Percentiles rank a stretch among this genome's conserved stretches.
Conservation (phyloP, 2,329 filamentous ascomycete genomes). For the Cadophora malorum region DNA sequence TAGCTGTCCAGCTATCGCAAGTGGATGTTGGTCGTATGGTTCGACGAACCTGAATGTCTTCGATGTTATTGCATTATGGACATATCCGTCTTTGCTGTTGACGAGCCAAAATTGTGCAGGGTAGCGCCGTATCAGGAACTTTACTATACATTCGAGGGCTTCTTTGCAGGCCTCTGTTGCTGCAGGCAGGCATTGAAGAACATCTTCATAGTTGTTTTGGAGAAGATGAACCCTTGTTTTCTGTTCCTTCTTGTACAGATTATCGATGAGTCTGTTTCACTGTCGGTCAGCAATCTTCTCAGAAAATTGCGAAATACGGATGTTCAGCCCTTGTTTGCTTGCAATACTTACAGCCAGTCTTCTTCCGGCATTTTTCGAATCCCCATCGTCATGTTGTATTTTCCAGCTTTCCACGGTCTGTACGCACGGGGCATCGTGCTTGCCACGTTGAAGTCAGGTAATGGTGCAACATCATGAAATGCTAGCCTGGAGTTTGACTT, state of each 20-base stretch:
- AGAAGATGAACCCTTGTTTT: conserved; percentile 50
- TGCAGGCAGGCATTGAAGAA: conserved; percentile 52
- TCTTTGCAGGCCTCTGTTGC: conserved; percentile 53
- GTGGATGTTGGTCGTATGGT: conserved; percentile 47
- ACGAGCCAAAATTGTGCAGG: conserved; percentile 49
- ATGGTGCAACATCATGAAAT: conserved; percentile 24
- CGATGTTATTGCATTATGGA: conserved; percentile 51
- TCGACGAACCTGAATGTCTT: conserved; percentile 49
- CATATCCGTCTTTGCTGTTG: conserved; percentile 35
- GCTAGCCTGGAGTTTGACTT: conserved; percentile 23
- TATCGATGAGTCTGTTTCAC: conserved; percentile 46
- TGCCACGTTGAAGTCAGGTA: conserved; percentile 27
- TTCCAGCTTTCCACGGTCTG: conserved; percentile 37
- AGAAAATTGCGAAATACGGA: no score
- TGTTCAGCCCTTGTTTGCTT: neutral
- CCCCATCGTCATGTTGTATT: conserved; percentile 42
- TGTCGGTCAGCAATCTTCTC: neutral
- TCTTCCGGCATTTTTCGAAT: conserved; percentile 39
- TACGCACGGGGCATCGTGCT: conserved; percentile 31
- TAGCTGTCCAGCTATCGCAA: conserved; percentile 56
- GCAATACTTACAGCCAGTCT: conserved; percentile 32
- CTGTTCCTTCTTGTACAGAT: conserved; percentile 52
- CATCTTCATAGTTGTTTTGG: conserved; percentile 47
- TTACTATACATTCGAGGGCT: conserved; percentile 52
- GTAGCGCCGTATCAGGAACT: conserved; percentile 51